Evolutionary conservation across 345 rosid species (phyloP), one percentile per base, ranked within the genome.

Genomic region (Salix arbutifolia): DNA sequence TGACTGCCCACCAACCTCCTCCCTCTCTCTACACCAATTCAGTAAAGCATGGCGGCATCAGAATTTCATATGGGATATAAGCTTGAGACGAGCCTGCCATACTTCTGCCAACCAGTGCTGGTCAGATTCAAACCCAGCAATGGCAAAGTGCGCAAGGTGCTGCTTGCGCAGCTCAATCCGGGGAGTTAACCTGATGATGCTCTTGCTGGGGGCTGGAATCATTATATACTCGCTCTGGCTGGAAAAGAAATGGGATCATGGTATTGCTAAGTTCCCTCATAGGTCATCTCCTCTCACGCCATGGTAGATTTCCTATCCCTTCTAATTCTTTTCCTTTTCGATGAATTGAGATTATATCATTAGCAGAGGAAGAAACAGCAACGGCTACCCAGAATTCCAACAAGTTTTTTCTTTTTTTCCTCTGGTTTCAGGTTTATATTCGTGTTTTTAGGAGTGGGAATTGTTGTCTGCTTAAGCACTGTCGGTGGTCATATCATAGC

Each of bases 181-280:
- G 78, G 33, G 74, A 40, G 60, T 81, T 28, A 87, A 88, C 69
- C 4, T 83, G 8, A 4, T 86, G 2, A 76, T 85, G 44, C 80
- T 70, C 23, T 21, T 90, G 18, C 75, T 72, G 19, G 91, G 87
- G 4, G 56, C 80, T 67, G 88, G 76, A 26, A 70, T 86, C 75
- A 83, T 90, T 33, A 21, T 85, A 12, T 90, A 90, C 74, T 78
- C 91, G 1, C 88, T 90, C 16, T 90, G 94, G 91, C 87, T 90
- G 0, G 72, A 83, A 48, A 86, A 83, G 75, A 82, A 56, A 74
- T 90, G 94, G 94, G 74, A 77, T 48, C 58, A 35, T 1, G 81
- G 81, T 14, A 42, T 84, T 16, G 48, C 77, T 42, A 12, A 75
- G 4, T 76, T 90, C 30, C 69, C 83, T 35, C 12, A 72, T 12